Evolutionary conservation across 495 filamentous ascomycete genomes (phyloP).

Genomic region (Mytilinidion resinicola): DNA sequence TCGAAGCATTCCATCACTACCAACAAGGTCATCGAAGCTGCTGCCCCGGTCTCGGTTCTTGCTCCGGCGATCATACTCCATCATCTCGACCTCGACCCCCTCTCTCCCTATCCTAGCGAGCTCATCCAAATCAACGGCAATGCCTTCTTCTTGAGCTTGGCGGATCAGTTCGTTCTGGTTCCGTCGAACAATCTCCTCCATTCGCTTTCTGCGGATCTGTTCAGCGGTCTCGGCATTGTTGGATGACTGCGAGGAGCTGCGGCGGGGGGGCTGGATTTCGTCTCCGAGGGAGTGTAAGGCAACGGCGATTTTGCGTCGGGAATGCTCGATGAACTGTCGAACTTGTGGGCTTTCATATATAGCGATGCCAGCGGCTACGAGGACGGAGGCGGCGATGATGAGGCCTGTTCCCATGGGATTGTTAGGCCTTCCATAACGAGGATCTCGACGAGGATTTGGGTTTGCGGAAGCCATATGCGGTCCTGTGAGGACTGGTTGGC

Average conservation of each 20-base stretch:
- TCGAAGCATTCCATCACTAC: constrained; percentile 45
- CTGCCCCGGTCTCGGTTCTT: constrained; percentile 19
- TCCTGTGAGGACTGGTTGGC: constrained; percentile 6
- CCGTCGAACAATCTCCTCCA: constrained; percentile 71
- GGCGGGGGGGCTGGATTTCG: constrained; percentile 53
- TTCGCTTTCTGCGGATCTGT: constrained; percentile 59
- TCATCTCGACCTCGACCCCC: constrained; percentile 14
- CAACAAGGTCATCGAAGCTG: constrained; percentile 52
- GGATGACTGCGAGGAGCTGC: constrained; percentile 21
- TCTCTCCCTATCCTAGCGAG: constrained; percentile 22
- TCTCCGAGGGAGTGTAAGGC: constrained; percentile 73
- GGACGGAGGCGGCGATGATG: constrained; percentile 67
- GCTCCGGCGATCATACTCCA: constrained; percentile 2
- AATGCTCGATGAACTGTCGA: constrained; percentile 65
- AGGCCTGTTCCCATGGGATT: constrained; percentile 48
- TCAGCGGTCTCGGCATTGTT: constrained; percentile 47
- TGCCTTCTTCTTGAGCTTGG: constrained; percentile 37
- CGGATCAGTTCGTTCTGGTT: constrained; percentile 39
- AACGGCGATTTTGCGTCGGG: constrained; percentile 70
- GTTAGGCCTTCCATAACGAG: constrained; percentile 5
- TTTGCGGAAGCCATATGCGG: constrained; percentile 3
- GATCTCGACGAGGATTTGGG: constrained; percentile 1
- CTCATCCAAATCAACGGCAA: constrained; percentile 41
- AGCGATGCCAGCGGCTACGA: constrained; percentile 75
- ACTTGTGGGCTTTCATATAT: constrained; percentile 81